Conservation (phyloP, 108 stramenopile genomes). For the Cyclotella cryptica region DNA sequence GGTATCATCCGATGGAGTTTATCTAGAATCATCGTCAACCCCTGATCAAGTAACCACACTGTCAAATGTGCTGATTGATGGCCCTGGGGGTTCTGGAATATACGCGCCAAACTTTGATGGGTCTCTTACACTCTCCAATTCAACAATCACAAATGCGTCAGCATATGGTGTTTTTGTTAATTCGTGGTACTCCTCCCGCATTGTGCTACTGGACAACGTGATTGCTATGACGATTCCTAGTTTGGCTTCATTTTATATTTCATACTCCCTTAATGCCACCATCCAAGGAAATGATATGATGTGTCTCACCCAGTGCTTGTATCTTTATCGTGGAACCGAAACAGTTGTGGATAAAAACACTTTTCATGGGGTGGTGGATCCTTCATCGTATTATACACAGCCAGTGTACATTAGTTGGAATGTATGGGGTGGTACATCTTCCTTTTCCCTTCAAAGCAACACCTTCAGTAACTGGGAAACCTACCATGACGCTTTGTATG, state of each 20-base stretch:
- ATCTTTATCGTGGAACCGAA: neutral
- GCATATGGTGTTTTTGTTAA: conserved; percentile 2
- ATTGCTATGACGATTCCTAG: neutral
- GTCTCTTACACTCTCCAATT: conserved; percentile 6
- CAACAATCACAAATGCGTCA: conserved; percentile 14
- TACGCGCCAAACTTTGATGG: conserved; percentile 7
- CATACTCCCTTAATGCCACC: neutral
- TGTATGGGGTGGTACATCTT: neutral
- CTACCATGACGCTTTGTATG: neutral
- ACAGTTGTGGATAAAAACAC: neutral
- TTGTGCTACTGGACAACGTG: neutral
- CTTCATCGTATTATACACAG: neutral
- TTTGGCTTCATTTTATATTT: neutral
- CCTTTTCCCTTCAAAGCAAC: conserved; percentile 15
- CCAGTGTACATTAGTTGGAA: neutral
- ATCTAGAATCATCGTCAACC: conserved; percentile 1
- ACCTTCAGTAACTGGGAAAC: conserved; percentile 11
- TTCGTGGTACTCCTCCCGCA: neutral
- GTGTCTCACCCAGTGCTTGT: conserved; percentile 1
- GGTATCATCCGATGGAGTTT: neutral
- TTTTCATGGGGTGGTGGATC: neutral
- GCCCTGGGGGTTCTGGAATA: neutral
- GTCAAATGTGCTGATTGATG: conserved; percentile 12
- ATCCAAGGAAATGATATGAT: neutral
- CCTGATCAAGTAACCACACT: neutral